These are phyloP conservation scores for Schizochytrium sp. DNA, from an alignment of 108 stramenopile genomes.

Conservation along the genomic window DNA sequence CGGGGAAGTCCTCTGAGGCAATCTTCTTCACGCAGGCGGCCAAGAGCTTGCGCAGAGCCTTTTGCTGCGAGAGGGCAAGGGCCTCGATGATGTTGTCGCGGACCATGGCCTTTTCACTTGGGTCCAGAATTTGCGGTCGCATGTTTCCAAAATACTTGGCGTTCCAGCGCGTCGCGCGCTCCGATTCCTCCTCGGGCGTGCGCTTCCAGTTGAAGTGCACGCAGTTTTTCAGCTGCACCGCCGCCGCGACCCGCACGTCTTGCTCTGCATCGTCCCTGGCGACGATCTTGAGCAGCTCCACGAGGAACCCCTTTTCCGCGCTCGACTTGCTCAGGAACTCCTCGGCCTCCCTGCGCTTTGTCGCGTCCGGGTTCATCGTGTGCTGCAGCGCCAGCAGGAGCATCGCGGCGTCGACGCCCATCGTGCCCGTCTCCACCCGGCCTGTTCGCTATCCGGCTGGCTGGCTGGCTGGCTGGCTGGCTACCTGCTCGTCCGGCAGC, in stretches of 20 bases:
- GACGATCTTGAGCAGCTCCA: neutral
- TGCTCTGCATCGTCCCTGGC: neutral
- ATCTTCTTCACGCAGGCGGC: neutral
- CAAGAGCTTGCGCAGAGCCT: neutral
- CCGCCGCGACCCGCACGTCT: neutral
- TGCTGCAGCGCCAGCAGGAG: neutral
- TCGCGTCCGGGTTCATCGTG: neutral
- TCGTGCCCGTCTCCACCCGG: neutral
- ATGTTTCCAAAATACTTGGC: neutral
- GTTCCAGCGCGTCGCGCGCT: neutral
- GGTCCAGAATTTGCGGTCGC: neutral
- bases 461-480: too few relatives aligned
- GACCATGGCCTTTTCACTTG: neutral
- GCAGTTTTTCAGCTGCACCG: neutral
- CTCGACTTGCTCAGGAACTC: neutral
- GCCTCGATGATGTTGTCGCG: slow-evolving; percentile 9
- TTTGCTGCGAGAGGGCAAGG: neutral
- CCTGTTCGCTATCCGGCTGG: too few relatives aligned
- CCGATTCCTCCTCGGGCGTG: neutral
- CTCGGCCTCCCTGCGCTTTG: neutral
- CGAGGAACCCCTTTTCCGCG: neutral
- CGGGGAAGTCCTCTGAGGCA: neutral
- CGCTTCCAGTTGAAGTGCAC: neutral
- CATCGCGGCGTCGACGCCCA: neutral
- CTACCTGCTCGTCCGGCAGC: too few relatives aligned